Percentiles rank a stretch among this genome's conserved stretches.
Conservation (phyloP, 257 asterid species). For the Misopates orontium region DNA sequence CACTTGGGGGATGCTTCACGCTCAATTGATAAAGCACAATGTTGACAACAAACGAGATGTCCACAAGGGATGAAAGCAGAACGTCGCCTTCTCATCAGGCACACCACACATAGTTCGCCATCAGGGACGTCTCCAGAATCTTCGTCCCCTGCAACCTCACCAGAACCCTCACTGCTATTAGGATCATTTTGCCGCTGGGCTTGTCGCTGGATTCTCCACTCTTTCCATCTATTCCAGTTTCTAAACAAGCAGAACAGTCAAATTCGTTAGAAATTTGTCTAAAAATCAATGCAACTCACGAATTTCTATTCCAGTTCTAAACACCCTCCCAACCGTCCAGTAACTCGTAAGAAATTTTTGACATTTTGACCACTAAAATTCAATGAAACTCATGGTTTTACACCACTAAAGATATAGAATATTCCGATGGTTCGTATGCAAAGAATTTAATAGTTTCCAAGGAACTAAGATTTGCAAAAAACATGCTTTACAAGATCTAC, state of each 20-base stretch:
- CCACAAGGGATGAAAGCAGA: conserved; percentile 96
- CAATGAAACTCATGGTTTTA: too few relatives aligned
- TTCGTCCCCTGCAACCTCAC: conserved; percentile 53
- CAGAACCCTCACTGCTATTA: conserved; percentile 25
- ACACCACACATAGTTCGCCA: conserved; percentile 84
- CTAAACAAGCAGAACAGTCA: conserved; percentile 36
- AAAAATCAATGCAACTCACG: too few relatives aligned
- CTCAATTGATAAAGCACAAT: conserved; percentile 72
- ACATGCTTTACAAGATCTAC: too few relatives aligned
- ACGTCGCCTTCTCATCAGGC: conserved; percentile 75
- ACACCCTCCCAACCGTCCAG: background rate
- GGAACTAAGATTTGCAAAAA: too few relatives aligned
- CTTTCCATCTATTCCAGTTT: conserved; percentile 86
- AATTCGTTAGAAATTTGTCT: too few relatives aligned
- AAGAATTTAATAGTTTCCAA: too few relatives aligned
- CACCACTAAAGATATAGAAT: too few relatives aligned
- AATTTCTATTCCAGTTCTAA: conserved; percentile 77
- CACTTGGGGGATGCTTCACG: conserved; percentile 72
- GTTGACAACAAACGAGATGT: conserved; percentile 90
- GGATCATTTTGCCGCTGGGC: conserved; percentile 42
- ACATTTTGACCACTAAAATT: too few relatives aligned
- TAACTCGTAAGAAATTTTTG: too few relatives aligned
- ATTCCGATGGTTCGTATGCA: too few relatives aligned
- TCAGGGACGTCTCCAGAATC: conserved; percentile 66
- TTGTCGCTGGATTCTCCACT: conserved; percentile 27